Base-by-base conservation (phyloP, 2,329 filamentous ascomycete species). In the Biscogniauxia sp. region DNA sequence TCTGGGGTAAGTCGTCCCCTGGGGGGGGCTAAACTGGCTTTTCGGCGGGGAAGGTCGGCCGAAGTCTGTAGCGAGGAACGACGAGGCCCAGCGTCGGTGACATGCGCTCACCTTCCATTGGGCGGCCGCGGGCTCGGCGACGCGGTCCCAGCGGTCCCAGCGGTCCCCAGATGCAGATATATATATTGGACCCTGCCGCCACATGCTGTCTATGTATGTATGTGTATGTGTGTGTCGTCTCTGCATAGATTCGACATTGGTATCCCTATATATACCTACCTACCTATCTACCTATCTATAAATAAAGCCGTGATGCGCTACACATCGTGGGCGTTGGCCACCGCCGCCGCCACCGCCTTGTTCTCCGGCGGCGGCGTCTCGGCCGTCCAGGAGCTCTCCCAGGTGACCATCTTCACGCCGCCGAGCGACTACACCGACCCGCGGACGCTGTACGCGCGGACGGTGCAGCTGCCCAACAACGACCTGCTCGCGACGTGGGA, bases 401-500 rank as follows among this genome's bases (percentile, higher is more conserved):
- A 50, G 13, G 61, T 68, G 3, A 59, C 60, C 11, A 70, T 82
- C 51, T 82, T 75, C 64, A 73, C 73, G 51, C 79, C 80, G n/a
- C 73, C 77, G 8, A 65, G 67, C n/a, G 75, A 77, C 50, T 80
- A 78, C 68, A 80, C 74, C 0, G 74, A 78, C 53, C 79, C 78
- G 0, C 72, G 75, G 9, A 75, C 78, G 2, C 72, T 82, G 5
- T 82, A 81, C 58, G 73, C 79, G 8, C 79, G 80, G 15, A 75
- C 76, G 3, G 72, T 76, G 5, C 75, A 82, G 70, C 75, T 82
- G 7, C 68, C 72, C 1, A 77, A 79, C 61, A 75, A 80, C n/a
- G 76, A 78, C 19, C 75, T 84, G 11, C 74, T 85, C 15, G 78
- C 79, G 25, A 84, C 82, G 0, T 84, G 82, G 81, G 82, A 84